Evolutionary conservation across 1,284 basidiomycete genomes (phyloP).

Genomic region (Wallemia ichthyophaga): DNA sequence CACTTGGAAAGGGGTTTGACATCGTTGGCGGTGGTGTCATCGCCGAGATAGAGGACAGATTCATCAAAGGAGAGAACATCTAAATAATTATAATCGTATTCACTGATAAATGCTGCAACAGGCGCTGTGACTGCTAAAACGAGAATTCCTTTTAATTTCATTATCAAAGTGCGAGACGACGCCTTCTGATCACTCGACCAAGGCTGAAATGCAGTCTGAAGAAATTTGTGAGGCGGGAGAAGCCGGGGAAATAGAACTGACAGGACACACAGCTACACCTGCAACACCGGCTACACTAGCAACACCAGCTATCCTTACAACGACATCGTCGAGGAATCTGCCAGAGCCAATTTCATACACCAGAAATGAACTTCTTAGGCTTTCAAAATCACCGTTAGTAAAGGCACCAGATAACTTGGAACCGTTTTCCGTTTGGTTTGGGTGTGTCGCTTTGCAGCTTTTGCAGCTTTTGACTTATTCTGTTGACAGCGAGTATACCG

Average conservation of each 20-base stretch:
- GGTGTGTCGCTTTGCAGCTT: slow-evolving; percentile 25
- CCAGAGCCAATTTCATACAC: slow-evolving; percentile 31
- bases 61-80: background rate
- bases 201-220: background rate
- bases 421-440: slow-evolving; percentile 53
- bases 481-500: background rate
- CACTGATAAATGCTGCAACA: background rate
- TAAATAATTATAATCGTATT: background rate
- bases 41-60: background rate
- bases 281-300: background rate
- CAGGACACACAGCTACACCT: background rate
- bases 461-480: background rate
- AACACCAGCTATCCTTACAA: background rate
- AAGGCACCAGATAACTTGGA: slow-evolving; percentile 41
- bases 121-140: background rate
- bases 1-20: background rate
- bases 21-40: background rate
- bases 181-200: background rate
- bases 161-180: background rate
- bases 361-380: slow-evolving; percentile 30
- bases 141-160: background rate
- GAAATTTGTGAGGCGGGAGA: background rate
- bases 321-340: background rate
- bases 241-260: background rate
- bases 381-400: slow-evolving; percentile 47